A percentile compares a stretch with the other conserved stretches of the same genome.
These are phyloP conservation scores for Abelmoschus esculentus DNA, from an alignment of 345 rosid species.

Conservation along the genomic window DNA sequence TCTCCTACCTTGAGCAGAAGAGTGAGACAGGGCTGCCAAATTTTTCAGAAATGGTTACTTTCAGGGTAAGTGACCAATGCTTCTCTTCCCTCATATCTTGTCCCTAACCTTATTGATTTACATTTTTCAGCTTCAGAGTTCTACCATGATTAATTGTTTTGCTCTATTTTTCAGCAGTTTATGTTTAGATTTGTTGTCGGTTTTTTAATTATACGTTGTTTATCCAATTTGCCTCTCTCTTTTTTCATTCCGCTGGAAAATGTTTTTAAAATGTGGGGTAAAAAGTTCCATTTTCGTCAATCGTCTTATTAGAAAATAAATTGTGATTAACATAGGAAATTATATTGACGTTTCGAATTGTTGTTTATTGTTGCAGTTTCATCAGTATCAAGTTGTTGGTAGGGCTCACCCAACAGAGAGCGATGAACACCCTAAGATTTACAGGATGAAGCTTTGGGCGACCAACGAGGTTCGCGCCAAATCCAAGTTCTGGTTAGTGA, in stretches of 20 bases:
- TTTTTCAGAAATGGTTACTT: not conserved
- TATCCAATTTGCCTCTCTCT: no score
- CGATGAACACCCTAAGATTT: conserved; percentile 46
- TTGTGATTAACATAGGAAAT: no score
- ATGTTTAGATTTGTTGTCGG: not conserved
- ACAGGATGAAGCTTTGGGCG: conserved; percentile 38
- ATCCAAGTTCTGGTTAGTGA: conserved; percentile 53
- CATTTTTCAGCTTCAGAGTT: not conserved
- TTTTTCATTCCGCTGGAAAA: no score
- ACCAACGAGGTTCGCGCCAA: conserved; percentile 33
- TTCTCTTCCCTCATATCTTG: not conserved
- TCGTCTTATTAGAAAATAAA: no score
- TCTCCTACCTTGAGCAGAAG: not conserved
- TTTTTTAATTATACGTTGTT: no score
- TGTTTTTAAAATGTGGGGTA: no score
- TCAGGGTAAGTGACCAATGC: not conserved
- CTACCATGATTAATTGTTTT: not conserved
- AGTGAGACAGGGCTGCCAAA: not conserved
- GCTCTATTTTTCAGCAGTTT: not conserved
- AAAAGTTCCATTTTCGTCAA: no score
- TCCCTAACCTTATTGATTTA: not conserved
- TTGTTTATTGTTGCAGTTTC: conserved; percentile 32
- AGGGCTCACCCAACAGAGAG: conserved; percentile 53
- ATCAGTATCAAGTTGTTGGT: conserved; percentile 64
- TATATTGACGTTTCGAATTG: not conserved